Percentiles rank a stretch among this genome's conserved stretches.
phyloP scores from a whole-genome alignment of 768 basidiomycete genomes.

The Exidia glandulosa region DNA sequence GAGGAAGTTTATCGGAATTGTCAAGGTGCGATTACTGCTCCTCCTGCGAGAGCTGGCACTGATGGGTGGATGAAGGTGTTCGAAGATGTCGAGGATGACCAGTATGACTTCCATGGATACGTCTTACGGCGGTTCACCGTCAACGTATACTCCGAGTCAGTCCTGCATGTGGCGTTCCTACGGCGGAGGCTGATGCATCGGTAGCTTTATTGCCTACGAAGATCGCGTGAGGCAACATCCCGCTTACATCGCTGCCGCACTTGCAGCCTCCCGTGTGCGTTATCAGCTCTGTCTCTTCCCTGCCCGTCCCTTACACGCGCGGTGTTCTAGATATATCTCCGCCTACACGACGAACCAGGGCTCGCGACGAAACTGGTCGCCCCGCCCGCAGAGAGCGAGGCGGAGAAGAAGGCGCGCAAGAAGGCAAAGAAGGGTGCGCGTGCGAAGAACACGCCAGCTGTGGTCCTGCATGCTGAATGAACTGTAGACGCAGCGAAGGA shows the following conservation, averaged over 20 bases:
- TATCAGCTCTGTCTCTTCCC: slow-evolving; percentile 6
- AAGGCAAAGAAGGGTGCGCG: slow-evolving; percentile 58
- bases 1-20: slow-evolving; percentile 70
- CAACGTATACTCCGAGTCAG: slow-evolving; percentile 76
- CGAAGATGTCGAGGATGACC: slow-evolving; percentile 83
- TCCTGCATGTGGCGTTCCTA: slow-evolving; percentile 2
- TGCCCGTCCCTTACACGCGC: slow-evolving; percentile 7
- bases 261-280: slow-evolving; percentile 56
- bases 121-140: slow-evolving; percentile 82
- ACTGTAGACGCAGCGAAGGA: slow-evolving; percentile 25
- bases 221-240: slow-evolving; percentile 69
- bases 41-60: neutral
- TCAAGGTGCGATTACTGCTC: slow-evolving; percentile 39
- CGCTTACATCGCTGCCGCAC: slow-evolving; percentile 59
- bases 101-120: slow-evolving; percentile 97
- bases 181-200: neutral
- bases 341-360: slow-evolving; percentile 59
- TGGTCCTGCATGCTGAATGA: slow-evolving; percentile 8
- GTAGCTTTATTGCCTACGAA: slow-evolving; percentile 72
- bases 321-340: slow-evolving; percentile 54
- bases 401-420: slow-evolving; percentile 74
- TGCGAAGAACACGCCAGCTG: neutral
- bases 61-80: slow-evolving; percentile 50
- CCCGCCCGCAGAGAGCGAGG: slow-evolving; percentile 38
- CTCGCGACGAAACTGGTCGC: slow-evolving; percentile 36